phyloP scores from a whole-genome alignment of 1,284 basidiomycete genomes.

The Lentinus polychrous region DNA sequence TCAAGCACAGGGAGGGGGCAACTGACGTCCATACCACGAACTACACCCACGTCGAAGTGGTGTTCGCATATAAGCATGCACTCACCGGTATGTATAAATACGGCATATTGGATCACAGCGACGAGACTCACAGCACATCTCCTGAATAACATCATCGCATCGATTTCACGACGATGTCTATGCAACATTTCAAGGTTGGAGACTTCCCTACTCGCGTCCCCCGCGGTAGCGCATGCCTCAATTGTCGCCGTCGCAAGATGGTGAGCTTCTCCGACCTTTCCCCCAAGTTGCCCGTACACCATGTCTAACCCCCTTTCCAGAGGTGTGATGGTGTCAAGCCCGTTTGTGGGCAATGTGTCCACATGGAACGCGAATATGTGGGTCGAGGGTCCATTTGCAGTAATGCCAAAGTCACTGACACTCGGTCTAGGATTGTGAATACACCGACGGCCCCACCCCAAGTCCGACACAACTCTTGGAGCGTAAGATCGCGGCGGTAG shows the following conservation, averaged over 20 bases:
- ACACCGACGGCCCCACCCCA: slow-evolving; percentile 8
- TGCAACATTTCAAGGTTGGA: slow-evolving; percentile 5
- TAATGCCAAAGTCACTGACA: background rate
- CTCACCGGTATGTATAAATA: background rate
- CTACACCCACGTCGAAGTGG: background rate
- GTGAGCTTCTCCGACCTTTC: slow-evolving; percentile 1
- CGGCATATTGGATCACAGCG: background rate
- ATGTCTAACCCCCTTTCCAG: slow-evolving; percentile 4
- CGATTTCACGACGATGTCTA: background rate
- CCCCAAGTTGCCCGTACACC: background rate
- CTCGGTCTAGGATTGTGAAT: slow-evolving; percentile 9
- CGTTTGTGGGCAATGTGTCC: slow-evolving; percentile 12
- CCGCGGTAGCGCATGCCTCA: slow-evolving; percentile 13
- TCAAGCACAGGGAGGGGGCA: no score
- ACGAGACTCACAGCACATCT: background rate
- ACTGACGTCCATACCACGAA: no score
- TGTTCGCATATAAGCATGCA: background rate
- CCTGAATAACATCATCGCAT: background rate
- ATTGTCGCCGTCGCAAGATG: slow-evolving; percentile 14
- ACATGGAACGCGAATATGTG: slow-evolving; percentile 10
- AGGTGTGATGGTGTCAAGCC: slow-evolving; percentile 15
- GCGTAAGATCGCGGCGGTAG: slow-evolving; percentile 9
- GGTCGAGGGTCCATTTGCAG: background rate
- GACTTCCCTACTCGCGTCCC: slow-evolving; percentile 8
- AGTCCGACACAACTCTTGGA: slow-evolving; percentile 12